Percentiles rank a stretch among this genome's conserved stretches.
phyloP scores from a whole-genome alignment of 2,329 filamentous ascomycete species.

The Exserohilum rostratum region DNA sequence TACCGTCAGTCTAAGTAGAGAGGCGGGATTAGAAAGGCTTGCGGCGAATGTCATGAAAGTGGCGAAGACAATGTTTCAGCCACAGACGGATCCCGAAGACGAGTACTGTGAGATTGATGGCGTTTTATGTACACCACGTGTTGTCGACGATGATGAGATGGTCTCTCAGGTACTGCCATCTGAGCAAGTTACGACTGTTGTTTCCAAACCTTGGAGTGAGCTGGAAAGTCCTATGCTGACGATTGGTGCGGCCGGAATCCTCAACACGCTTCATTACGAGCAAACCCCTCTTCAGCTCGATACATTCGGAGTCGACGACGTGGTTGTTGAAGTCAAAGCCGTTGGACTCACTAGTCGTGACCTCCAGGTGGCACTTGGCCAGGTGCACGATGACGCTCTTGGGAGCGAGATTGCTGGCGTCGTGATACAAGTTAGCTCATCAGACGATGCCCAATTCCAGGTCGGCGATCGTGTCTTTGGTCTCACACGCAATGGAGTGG shows the following conservation, averaged over 20 bases:
- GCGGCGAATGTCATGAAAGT: slow-evolving; percentile 7
- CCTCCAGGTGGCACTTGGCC: slow-evolving; percentile 31
- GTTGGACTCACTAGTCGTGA: slow-evolving; percentile 28
- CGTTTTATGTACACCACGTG: slow-evolving; percentile 9
- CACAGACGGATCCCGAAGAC: slow-evolving; percentile 12
- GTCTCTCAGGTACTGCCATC: neutral
- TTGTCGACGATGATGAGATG: slow-evolving; percentile 12
- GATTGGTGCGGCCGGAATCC: slow-evolving; percentile 17
- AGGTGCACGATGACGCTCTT: slow-evolving; percentile 21
- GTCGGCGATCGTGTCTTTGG: slow-evolving; percentile 18
- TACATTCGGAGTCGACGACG: slow-evolving; percentile 13
- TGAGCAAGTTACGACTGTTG: neutral
- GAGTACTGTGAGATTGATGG: slow-evolving; percentile 18
- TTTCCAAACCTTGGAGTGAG: slow-evolving; percentile 25
- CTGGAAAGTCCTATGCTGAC: slow-evolving; percentile 13
- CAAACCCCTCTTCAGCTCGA: neutral
- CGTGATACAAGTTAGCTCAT: slow-evolving; percentile 8
- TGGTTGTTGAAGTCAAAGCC: slow-evolving; percentile 24
- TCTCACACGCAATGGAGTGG: slow-evolving; percentile 12
- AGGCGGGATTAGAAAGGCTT: neutral
- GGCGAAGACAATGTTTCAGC: neutral
- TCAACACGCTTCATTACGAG: slow-evolving; percentile 25
- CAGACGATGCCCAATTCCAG: neutral
- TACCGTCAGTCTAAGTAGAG: slow-evolving; percentile 9
- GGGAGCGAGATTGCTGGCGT: slow-evolving; percentile 25